Percentiles rank a stretch among this genome's conserved stretches.
phyloP scores from a whole-genome alignment of 768 basidiomycete species.

The Collybia nuda region DNA sequence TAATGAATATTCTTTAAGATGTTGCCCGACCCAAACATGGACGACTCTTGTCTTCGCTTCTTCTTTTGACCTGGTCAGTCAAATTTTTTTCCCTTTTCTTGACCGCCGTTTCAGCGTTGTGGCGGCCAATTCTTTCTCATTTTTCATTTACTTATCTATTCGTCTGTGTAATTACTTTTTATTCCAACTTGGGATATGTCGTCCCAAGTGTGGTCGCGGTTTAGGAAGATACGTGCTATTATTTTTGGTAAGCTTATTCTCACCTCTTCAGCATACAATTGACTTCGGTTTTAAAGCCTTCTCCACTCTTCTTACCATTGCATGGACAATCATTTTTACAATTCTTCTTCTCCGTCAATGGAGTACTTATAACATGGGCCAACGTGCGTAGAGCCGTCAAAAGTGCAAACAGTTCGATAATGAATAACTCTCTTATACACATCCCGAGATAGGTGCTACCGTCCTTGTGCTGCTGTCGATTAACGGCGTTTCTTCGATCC shows the following conservation, averaged over 20 bases:
- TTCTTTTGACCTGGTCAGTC: constrained; percentile 20
- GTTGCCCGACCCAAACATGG: neutral
- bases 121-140: constrained; percentile 24
- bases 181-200: constrained; percentile 14
- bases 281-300: constrained; percentile 21
- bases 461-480: constrained; percentile 27
- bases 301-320: constrained; percentile 29
- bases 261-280: neutral
- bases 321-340: constrained; percentile 29
- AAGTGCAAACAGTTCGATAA: neutral
- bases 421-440: constrained; percentile 1
- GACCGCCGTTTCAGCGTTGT: constrained; percentile 25
- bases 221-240: constrained; percentile 29
- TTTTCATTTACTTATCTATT: constrained; percentile 11
- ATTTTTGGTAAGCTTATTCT: constrained; percentile 29
- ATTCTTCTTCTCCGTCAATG: constrained; percentile 34
- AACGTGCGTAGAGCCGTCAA: constrained; percentile 23
- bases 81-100: constrained; percentile 8
- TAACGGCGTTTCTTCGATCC: constrained; percentile 29
- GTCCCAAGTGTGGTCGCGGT: constrained; percentile 26
- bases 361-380: constrained; percentile 25
- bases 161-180: constrained; percentile 11
- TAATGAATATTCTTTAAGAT: constrained; percentile 1
- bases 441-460: constrained; percentile 25
- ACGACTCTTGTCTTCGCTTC: constrained; percentile 11